A percentile compares a stretch with the other conserved stretches of the same genome.
Evolutionary conservation across 257 asterid genomes (phyloP).

Genomic region (Rauvolfia tetraphylla): DNA sequence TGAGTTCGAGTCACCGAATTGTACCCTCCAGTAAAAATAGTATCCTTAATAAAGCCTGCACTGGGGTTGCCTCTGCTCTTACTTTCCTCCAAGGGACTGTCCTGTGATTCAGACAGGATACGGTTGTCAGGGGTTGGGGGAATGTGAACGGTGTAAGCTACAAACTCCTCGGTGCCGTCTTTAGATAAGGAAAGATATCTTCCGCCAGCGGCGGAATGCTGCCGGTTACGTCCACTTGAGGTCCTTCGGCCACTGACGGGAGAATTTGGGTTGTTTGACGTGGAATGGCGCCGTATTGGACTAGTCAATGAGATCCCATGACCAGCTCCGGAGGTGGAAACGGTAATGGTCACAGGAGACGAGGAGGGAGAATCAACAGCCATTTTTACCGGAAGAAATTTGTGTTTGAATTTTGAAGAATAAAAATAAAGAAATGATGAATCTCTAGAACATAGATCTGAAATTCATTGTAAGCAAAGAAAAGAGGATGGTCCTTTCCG

Average conservation of each 20-base stretch:
- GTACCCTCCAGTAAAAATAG: constrained; percentile 84
- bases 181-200: constrained; percentile 66
- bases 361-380: constrained; percentile 58
- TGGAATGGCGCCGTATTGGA: constrained; percentile 70
- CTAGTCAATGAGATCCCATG: constrained; percentile 61
- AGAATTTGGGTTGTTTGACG: constrained; percentile 59
- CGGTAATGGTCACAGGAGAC: constrained; percentile 78
- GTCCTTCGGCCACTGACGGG: constrained; percentile 35
- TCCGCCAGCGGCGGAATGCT: constrained; percentile 39
- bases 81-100: constrained; percentile 33
- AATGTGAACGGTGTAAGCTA: constrained; percentile 83
- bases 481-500: neutral
- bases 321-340: constrained; percentile 67
- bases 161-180: constrained; percentile 70
- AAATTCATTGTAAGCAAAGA: constrained; percentile 9
- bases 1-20: constrained; percentile 77
- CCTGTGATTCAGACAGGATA: constrained; percentile 38
- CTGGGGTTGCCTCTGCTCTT: constrained; percentile 50
- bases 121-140: constrained; percentile 86
- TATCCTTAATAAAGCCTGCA: constrained; percentile 59
- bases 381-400: constrained; percentile 46
- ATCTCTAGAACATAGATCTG: neutral
- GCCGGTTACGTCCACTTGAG: constrained; percentile 34
- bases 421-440: constrained; percentile 7
- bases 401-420: neutral